Evolutionary conservation across 768 basidiomycete genomes (phyloP).

Genomic region (Lactarius hatsudake): DNA sequence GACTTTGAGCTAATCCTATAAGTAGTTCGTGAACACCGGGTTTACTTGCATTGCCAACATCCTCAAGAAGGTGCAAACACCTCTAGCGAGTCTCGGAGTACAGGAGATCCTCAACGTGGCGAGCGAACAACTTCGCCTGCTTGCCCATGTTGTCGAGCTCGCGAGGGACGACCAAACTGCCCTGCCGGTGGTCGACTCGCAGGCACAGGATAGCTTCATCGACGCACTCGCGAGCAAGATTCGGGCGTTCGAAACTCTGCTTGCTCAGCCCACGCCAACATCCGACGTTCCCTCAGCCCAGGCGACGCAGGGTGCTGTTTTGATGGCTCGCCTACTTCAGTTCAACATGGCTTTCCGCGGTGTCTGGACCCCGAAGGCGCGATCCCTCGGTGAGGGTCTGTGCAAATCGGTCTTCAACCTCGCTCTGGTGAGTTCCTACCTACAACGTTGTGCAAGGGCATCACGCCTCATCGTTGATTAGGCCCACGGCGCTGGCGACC

Average conservation of each 20-base stretch:
- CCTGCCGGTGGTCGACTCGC: conserved; percentile 49
- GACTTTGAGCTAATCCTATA: neutral
- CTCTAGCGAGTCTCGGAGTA: conserved; percentile 30
- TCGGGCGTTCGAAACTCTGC: conserved; percentile 35
- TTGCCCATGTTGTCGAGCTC: conserved; percentile 67
- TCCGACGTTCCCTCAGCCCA: conserved; percentile 24
- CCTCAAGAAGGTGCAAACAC: conserved; percentile 37
- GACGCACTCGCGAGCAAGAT: conserved; percentile 48
- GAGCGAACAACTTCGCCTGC: conserved; percentile 62
- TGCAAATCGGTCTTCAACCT: conserved; percentile 42
- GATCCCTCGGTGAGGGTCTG: conserved; percentile 45
- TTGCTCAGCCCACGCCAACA: conserved; percentile 27
- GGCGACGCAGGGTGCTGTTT: conserved; percentile 44
- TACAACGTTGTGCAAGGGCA: neutral
- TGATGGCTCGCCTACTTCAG: conserved; percentile 66
- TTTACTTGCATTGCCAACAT: conserved; percentile 61
- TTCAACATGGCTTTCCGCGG: conserved; percentile 67
- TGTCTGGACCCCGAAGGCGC: conserved; percentile 52
- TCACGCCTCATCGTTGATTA: conserved; percentile 32
- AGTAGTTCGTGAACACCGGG: conserved; percentile 73
- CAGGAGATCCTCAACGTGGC: conserved; percentile 42
- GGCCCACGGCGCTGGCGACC: conserved; percentile 53
- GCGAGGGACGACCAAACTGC: conserved; percentile 47
- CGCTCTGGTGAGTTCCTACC: conserved; percentile 24
- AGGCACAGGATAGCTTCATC: conserved; percentile 58